Base-by-base conservation (phyloP, 495 filamentous ascomycete genomes). In the Penicillium turbatum region DNA sequence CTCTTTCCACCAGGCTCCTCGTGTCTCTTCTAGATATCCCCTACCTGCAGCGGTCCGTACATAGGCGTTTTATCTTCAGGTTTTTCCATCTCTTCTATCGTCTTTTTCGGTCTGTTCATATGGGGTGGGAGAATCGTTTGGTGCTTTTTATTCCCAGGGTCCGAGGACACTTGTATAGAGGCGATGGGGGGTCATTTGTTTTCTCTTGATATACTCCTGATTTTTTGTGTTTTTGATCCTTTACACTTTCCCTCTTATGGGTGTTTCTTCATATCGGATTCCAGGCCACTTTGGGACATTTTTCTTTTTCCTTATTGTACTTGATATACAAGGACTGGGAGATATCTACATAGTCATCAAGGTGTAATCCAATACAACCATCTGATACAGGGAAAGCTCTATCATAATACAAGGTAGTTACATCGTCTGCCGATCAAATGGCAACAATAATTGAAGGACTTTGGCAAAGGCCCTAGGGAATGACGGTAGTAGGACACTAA, bases 1-100 rank as follows among this genome's bases (percentile, higher is more conserved):
- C 38, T 30, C 21, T 52, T 50, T 21, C 13, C 42, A 36, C 35
- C 43, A 51, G 56, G 54, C 51, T 55, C 45, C 48, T 37, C 52
- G 41, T 62, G 53, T 60, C 39, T 60, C 31, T 53, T 51, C 54
- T 54, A 59, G 62, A 67, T 67, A 67, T 61, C 64, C 64, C 62
- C 61, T 56, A 55, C 59, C 37, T 64, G 52, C 58, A 67, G 35
- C 49, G 56, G 62, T 55, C 59, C 61, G 54, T 66, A 61, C 43
- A 66, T 66, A 61, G 61, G 63, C 63, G 63, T 66, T 67, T 15
- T 46, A 11, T 32, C 15, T 47, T 35, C 41, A 27, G 43, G 48
- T 36, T 34, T 31, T 43, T 36, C 15, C n/a, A 15, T 42, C 17
- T 30, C 37, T 6, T 17, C 15, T n/a, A 6, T 17, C 21, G 27